Base-by-base conservation (phyloP, 306 rosid species). In the Trifolium fragiferum region DNA sequence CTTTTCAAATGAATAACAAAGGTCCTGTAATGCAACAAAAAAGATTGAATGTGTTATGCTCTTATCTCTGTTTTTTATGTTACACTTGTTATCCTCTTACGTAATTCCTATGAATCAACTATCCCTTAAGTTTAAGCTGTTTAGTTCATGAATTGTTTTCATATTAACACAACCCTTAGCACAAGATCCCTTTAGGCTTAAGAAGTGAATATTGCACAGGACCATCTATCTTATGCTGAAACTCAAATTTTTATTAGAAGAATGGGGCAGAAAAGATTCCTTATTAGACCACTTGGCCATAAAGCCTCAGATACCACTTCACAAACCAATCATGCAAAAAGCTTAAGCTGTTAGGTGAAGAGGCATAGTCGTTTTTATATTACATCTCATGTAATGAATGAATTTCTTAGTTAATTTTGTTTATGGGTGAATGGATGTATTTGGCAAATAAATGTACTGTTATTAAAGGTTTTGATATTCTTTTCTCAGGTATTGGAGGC, bases 401-500 rank as follows among this genome's bases (percentile, higher is more conserved):
- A 23, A 41, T 75, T 63, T 75, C 80, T 68, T 69, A 40, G 10
- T 49, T 78, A 41, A 40, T 74, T 60, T 78, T 55, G 50, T 70
- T 68, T 74, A 32, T 55, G 12, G 32, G 33, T 62, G 63, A 65
- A 47, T 72, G 76, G n/a, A 16, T 70, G 61, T 33, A 57, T 66
- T 78, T 75, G 76, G n/a, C 58, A 71, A 30, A 40, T 60, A 69
- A 74, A 69, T 81, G 10, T 49, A 81, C 53, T 61, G 25, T 35
- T 47, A 19, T 58, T 51, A 11, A 59, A 72, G 8, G 50, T 60
- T 37, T 58, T 63, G 62, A 49, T 61, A 25, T 69, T 30, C 38
- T n/a, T 70, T 76, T 61, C 40, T 76, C 92, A 94, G 99, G 97
- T 94, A 35, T 82, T 94, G 81, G 99, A 94, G 83, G 97, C 99